Percentiles rank a stretch among this genome's conserved stretches.
Conservation (phyloP, 257 asterid genomes). For the Ligustrum vulgare region DNA sequence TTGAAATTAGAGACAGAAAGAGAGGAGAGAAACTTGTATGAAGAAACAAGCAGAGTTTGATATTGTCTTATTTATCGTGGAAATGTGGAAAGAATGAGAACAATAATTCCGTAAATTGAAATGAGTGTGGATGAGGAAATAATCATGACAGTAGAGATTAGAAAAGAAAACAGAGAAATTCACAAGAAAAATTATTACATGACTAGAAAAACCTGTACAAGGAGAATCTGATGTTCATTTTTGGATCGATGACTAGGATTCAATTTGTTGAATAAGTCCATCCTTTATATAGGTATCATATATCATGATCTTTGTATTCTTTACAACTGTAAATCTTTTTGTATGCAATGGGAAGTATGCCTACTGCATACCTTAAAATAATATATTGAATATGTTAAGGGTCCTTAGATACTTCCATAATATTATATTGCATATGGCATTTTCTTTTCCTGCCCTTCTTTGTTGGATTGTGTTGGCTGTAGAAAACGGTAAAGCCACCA, state of each 20-base stretch:
- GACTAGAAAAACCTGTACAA: neutral
- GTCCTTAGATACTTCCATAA: conserved; percentile 9
- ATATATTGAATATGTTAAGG: neutral
- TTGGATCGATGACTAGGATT: neutral
- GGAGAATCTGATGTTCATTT: conserved; percentile 12
- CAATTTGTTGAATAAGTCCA: neutral
- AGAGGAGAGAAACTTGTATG: neutral
- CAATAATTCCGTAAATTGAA: conserved; percentile 10
- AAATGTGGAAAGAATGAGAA: conserved; percentile 14
- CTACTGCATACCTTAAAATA: neutral
- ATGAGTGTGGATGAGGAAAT: neutral
- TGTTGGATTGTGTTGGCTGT: neutral
- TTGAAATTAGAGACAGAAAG: neutral
- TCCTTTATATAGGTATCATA: neutral
- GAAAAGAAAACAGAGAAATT: conserved; percentile 1
- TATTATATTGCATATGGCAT: neutral
- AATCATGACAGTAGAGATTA: conserved; percentile 8
- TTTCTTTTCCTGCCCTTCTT: neutral
- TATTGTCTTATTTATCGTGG: neutral
- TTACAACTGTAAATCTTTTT: neutral
- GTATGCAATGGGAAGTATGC: neutral
- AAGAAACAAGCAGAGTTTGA: neutral
- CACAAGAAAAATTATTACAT: too few relatives aligned
- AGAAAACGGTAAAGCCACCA: too few relatives aligned
- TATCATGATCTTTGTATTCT: neutral